Conservation (phyloP, 805 yeast species). For the Saccharomycopsis fermentans region DNA sequence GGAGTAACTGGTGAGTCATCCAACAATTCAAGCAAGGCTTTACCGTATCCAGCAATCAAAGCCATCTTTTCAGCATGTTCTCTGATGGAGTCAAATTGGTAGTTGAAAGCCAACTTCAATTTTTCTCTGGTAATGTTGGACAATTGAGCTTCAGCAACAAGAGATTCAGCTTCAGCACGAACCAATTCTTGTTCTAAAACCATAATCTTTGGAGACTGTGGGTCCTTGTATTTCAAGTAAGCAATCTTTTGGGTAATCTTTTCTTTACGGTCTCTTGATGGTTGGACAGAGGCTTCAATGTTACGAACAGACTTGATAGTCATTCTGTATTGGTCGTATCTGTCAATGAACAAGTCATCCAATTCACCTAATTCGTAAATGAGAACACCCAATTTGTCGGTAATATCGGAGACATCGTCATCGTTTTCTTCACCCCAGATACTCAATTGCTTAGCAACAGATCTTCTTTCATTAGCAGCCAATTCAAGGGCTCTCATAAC, state of each 20-base stretch:
- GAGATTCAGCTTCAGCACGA: constrained; percentile 84
- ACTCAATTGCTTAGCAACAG: constrained; percentile 73
- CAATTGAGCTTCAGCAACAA: constrained; percentile 87
- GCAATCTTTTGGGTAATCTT: constrained; percentile 82
- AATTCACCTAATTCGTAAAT: constrained; percentile 76
- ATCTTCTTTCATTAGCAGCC: constrained; percentile 67
- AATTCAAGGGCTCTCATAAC: constrained; percentile 71
- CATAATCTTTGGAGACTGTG: constrained; percentile 68
- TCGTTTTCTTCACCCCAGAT: constrained; percentile 84
- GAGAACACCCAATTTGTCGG: constrained; percentile 79
- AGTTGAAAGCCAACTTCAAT: constrained; percentile 73
- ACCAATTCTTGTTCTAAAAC: constrained; percentile 83
- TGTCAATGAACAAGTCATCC: constrained; percentile 80
- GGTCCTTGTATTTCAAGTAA: constrained; percentile 74
- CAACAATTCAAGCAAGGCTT: constrained; percentile 70
- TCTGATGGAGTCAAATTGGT: constrained; percentile 77
- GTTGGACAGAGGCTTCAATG: constrained; percentile 81
- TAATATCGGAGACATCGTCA: constrained; percentile 77
- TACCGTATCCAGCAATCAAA: constrained; percentile 82
- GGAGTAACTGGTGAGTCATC: constrained; percentile 84
- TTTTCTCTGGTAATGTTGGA: constrained; percentile 83
- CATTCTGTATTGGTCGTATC: constrained; percentile 77
- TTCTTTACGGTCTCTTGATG: constrained; percentile 77
- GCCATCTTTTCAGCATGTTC: constrained; percentile 82
- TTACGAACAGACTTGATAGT: constrained; percentile 74